phyloP scores from a whole-genome alignment of 257 asterid genomes.

The Oldenlandia corymbosa region DNA sequence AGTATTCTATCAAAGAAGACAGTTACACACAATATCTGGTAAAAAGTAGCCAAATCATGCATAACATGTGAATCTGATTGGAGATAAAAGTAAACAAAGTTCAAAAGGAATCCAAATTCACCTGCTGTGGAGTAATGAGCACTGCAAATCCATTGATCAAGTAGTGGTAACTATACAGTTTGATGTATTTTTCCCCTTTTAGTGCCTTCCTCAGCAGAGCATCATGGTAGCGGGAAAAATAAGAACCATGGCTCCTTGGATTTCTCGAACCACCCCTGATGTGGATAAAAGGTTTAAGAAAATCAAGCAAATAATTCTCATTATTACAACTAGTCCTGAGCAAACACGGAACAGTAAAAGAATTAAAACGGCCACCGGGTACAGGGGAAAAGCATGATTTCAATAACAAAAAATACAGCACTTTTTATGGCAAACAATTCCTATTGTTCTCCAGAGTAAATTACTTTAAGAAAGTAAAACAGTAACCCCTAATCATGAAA shows the following conservation, averaged over 20 bases:
- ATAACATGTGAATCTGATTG: background rate
- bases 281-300: slow-evolving; percentile 14
- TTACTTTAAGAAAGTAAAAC: background rate
- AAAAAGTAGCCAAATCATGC: background rate
- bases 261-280: slow-evolving; percentile 57
- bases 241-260: slow-evolving; percentile 28
- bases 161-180: slow-evolving; percentile 90
- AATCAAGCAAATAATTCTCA: slow-evolving; percentile 7
- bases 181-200: slow-evolving; percentile 72
- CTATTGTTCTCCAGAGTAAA: background rate
- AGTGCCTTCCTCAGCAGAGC: slow-evolving; percentile 54
- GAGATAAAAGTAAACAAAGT: background rate
- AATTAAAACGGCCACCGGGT: background rate
- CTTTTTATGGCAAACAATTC: background rate
- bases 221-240: slow-evolving; percentile 61
- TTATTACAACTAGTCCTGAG: background rate
- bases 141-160: slow-evolving; percentile 92
- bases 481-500: no score
- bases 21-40: background rate
- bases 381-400: background rate
- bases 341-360: background rate
- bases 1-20: background rate
- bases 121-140: slow-evolving; percentile 87
- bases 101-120: slow-evolving; percentile 14
- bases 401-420: background rate